Evolutionary conservation across 257 asterid species (phyloP), one percentile per base, ranked within the genome.

Genomic region (Penstemon barbatus): DNA sequence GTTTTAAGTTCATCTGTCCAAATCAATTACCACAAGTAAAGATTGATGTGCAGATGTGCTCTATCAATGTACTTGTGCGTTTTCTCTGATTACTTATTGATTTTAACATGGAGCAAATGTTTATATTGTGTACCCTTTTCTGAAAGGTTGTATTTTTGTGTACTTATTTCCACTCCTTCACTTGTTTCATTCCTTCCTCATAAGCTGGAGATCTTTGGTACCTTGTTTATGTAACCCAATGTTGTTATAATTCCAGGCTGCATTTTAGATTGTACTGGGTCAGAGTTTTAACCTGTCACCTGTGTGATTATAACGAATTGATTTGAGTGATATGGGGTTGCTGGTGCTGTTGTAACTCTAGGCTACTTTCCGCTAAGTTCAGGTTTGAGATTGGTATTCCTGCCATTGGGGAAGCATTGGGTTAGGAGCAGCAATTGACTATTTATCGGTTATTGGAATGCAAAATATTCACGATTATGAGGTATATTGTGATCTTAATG

Each of bases 371-470:
- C 39, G 6, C 12, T 64, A 63, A 36, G 68, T 57, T 61, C 73
- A 93, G 99, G 74, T 93, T 93, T 89, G 99, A 90, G 79, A 97
- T 96, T 52, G 99, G 97, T 38, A 93, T 97, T 61, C 97, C 99
- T 50, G 96, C 99, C 61, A 93, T 90, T 70, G 97, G 89, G 33
- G 96, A 88, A 86, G 96, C 92, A 87, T 93, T 65, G 99, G 96
- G 58, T 80, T 93, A 61, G 97, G 97, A 64, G 97, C 95, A 40
- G 86, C 97, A 48, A 83, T 90, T 39, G 99, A 93, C 69, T 93
- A 93, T 80, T 78, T 93, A 53, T 77, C 90, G 41, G 87, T 73
- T 75, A 89, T 93, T 56, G 99, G 99, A 75, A 93, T 93, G 97
- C 95, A 88, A 75, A 83, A 73, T 71, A 90, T 93, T 73, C 96